Evolutionary conservation across 495 filamentous ascomycete genomes (phyloP), one percentile per base, ranked within the genome.

Genomic region (Emericellopsis terricola): DNA sequence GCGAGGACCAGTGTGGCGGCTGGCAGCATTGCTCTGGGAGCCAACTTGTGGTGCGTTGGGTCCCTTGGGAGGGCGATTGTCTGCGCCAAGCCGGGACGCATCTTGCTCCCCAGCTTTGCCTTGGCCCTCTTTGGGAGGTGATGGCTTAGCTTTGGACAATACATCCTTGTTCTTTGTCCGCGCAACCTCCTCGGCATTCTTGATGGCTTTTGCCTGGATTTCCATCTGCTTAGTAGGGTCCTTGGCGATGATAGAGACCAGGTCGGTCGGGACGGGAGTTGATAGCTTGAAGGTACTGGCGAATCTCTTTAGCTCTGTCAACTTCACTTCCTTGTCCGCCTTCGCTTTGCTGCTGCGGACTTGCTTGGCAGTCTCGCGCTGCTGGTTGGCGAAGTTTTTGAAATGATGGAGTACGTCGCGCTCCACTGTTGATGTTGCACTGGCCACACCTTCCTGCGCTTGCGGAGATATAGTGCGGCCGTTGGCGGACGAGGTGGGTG

Each of bases 281-380:
- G 74, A 69, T 1, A 99, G 69, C 53, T 94, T 94, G 63, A 99
- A 99, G 52, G 65, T 89, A 45, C 77, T 62, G 0, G 91, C 81
- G 47, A 99, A 99, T 42, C 84, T 93, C 68, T 85, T 86, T 37
- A 99, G 57, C 47, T 99, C 89, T 38, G 79, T 86, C 36, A 99
- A 51, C 57, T 91, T 94, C 42, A 85, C 67, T 39, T 80, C 79
- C 48, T 91, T 89, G 43, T 94, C 81, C 17, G 76, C 73, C 39
- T 78, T 82, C 15, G 71, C 72, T 48, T 84, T 81, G 33, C 65
- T 69, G 40, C 73, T 62, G 28, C 78, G 72, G 34, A 69, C 55
- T 47, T 87, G 84, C 51, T 94, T 82, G 11, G 57, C 64, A 33
- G 69, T 73, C 17, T 50, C 42, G 36, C 64, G 54, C 41, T 71